These are phyloP conservation scores for Botrytis hyacinthi DNA, from an alignment of 2,329 filamentous ascomycete genomes.

Conservation along the genomic window DNA sequence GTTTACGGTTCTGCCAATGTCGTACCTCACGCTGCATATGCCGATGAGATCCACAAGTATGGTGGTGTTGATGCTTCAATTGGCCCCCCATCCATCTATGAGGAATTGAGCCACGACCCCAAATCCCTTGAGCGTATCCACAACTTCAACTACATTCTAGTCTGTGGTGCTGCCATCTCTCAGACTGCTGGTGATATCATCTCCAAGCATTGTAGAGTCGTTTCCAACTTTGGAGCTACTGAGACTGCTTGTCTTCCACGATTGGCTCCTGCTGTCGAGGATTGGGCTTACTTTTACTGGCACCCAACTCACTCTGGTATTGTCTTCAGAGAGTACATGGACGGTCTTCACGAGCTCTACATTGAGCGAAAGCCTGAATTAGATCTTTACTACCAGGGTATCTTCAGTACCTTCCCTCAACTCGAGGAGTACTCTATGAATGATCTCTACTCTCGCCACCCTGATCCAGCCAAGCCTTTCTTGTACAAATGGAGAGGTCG, in stretches of 20 bases:
- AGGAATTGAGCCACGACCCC: constrained; percentile 28
- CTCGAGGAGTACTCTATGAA: constrained; percentile 26
- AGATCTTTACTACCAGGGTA: constrained; percentile 25
- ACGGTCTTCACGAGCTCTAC: constrained; percentile 25
- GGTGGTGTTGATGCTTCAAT: constrained; percentile 31
- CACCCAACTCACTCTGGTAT: constrained; percentile 26
- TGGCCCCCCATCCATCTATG: constrained; percentile 28
- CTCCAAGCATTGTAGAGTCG: constrained; percentile 26
- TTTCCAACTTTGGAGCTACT: constrained; percentile 29
- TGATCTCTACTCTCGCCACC: constrained; percentile 25
- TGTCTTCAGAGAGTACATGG: constrained; percentile 21
- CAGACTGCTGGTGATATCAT: constrained; percentile 25
- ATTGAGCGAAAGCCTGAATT: constrained; percentile 22
- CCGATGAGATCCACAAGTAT: constrained; percentile 32
- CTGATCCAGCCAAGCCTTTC: constrained; percentile 24
- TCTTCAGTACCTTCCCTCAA: constrained; percentile 27
- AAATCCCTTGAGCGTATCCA: constrained; percentile 28
- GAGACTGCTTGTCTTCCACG: constrained; percentile 27
- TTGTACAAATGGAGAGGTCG: constrained; percentile 25
- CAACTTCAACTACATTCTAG: constrained; percentile 27
- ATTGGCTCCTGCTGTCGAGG: constrained; percentile 24
- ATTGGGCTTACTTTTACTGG: constrained; percentile 34
- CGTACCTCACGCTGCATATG: constrained; percentile 29
- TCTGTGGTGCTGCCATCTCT: constrained; percentile 31
- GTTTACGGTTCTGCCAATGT: constrained; percentile 29